Conservation (phyloP, 2,329 filamentous ascomycete genomes). For the Endocalyx cinctus region DNA sequence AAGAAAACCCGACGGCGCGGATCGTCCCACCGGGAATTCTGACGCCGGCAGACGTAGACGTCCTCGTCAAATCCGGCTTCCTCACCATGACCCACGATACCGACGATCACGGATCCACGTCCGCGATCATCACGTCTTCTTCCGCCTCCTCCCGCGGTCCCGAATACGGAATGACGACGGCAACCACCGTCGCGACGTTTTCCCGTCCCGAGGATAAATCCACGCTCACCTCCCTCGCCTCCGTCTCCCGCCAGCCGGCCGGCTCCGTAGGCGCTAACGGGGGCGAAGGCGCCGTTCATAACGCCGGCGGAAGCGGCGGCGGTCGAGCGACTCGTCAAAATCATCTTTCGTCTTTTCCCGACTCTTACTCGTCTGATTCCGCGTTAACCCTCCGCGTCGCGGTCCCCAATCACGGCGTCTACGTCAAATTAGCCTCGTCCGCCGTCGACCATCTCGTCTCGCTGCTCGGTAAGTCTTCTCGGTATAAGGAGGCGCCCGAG, state of each 20-base stretch:
- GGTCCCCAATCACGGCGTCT: constrained; percentile 62
- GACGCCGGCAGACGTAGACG: constrained; percentile 26
- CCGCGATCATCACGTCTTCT: constrained; percentile 30
- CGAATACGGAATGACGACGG: constrained; percentile 26
- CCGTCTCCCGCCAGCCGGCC: constrained; percentile 60
- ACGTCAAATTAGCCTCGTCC: constrained; percentile 59
- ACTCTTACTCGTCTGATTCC: constrained; percentile 8
- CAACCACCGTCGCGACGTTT: constrained; percentile 33
- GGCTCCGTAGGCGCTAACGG: constrained; percentile 67
- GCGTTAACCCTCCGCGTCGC: constrained; percentile 49
- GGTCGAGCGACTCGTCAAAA: constrained; percentile 37
- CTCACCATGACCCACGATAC: constrained; percentile 50
- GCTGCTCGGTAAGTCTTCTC: constrained; percentile 54
- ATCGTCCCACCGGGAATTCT: constrained; percentile 31
- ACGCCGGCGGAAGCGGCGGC: constrained; percentile 51
- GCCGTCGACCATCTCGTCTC: constrained; percentile 58
- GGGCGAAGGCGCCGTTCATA: constrained; percentile 60
- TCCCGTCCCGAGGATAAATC: constrained; percentile 49
- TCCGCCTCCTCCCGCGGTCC: constrained; percentile 34
- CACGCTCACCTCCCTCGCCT: constrained; percentile 56
- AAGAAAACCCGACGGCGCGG: constrained; percentile 42
- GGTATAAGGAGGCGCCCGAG: constrained; percentile 60
- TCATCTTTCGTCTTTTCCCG: neutral
- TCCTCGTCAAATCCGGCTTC: constrained; percentile 63
- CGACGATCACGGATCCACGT: constrained; percentile 26